Base-by-base conservation (phyloP, 768 basidiomycete species). In the Boletales sp. region DNA sequence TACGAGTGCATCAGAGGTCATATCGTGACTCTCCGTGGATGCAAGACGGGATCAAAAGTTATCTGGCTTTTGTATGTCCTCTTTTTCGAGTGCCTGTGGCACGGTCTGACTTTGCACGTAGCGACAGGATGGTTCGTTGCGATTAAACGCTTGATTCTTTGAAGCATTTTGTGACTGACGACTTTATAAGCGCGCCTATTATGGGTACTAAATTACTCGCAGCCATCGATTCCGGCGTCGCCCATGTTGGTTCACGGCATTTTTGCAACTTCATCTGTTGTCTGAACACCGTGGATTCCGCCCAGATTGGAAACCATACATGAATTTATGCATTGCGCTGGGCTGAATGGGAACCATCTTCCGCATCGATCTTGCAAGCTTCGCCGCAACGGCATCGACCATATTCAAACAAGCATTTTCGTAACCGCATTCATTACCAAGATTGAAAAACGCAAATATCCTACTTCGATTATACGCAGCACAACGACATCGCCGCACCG, bases 1-100 rank as follows among this genome's bases (percentile, higher is more conserved):
- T 92, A 90, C 59, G 90, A 92, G 38, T 90, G 90, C 58, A 90
- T 92, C 55, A 78, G 86, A 35, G 87, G 88, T 4, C 89, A 92
- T 61, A 90, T 92, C 55, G 90, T 92, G 41, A 92, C 90, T 27
- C 74, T 93, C n/a, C 81, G 90, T 34, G 90, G 90, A 18, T 91
- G 89, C 64, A 92, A 92, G 75, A 90, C 90, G 2, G 90, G 90
- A 24, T 91, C 90, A 1, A 91, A 90, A 64, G 88, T 92, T 61
- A 92, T 92, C 62, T 93, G 90, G 90, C 76, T 93, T 43, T 93
- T 93, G 78, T 80, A 63, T 42, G 77, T 44, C 5, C 42, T 35
- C 31, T 39, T 39, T 34, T 53, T 39, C 13, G 31, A n/a, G 35
- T 15, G 29, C 48, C 18, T 24, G 15, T 17, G 15, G 21, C 27